Evolutionary conservation across 2,329 filamentous ascomycete genomes (phyloP), one percentile per base, ranked within the genome.

Genomic region (Fusarium sublunatum): DNA sequence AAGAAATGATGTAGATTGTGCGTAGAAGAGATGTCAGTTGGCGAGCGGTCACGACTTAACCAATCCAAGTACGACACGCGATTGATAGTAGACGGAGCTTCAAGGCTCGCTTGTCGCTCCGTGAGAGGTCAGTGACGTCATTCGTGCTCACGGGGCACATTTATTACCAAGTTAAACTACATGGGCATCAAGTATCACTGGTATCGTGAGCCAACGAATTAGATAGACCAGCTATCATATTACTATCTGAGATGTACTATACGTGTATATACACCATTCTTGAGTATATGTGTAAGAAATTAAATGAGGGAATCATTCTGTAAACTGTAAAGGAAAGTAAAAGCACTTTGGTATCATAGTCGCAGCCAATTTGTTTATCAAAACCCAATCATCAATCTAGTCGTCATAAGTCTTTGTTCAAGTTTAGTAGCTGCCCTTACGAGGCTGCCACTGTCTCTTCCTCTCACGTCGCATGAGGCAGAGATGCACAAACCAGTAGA

Each of bases 401-500:
- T 42, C 36, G 26, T 65, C 51, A 39, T 48, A 36, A 36, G 6
- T 48, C 40, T 42, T 49, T 5, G 24, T 13, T 26, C 43, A 22
- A 22, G n/a, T 36, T 65, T 63, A 72, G 57, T 68, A 74, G 58
- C 65, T 65, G 25, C 69, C 71, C 69, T 75, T 74, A 36, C 69
- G 65, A 51, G 60, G 54, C 56, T 56, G 65, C 63, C 70, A 70
- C 53, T 65, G 50, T 9, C 63, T 68, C 71, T 67, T 72, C 38
- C 53, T 65, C 64, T 68, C 68, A 7, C 71, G 67, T 44, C 71
- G 70, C 56, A 71, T 63, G 5, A 70, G 28, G 29, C 73, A 72
- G 60, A 79, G 68, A 36, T 76, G 70, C 10, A 55, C 70, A 1
- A 70, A 22, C 82, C 82, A 85, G 68, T 78, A 83, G 4, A 76